Percentiles rank a stretch among this genome's conserved stretches.
These are phyloP conservation scores for Rosa chinensis DNA, from an alignment of 306 rosid genomes.

Conservation along the genomic window DNA sequence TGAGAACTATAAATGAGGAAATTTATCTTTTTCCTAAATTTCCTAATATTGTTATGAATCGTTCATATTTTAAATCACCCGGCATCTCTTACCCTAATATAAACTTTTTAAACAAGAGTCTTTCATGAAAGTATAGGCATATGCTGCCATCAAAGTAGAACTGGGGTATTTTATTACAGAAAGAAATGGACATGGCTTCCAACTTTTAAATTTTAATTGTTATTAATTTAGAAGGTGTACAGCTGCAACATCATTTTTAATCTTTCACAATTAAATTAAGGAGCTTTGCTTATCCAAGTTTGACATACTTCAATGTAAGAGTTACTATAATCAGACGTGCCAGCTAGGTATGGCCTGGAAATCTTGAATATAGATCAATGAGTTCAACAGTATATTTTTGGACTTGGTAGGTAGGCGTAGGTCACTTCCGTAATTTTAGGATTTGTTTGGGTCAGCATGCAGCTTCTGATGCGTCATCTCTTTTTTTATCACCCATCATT, in stretches of 20 bases:
- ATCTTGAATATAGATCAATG: background rate
- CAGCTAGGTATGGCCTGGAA: background rate
- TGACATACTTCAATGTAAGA: background rate
- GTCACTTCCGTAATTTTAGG: background rate
- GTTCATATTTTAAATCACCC: background rate
- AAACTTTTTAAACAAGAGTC: background rate
- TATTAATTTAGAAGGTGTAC: no score
- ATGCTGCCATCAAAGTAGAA: background rate
- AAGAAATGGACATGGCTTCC: no score
- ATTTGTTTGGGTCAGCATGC: slow-evolving; percentile 36
- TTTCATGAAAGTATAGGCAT: background rate
- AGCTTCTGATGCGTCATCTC: slow-evolving; percentile 39
- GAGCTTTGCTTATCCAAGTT: background rate
- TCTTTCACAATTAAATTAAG: no score
- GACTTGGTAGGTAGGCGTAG: slow-evolving; percentile 6
- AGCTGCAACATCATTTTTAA: background rate
- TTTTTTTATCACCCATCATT: slow-evolving; percentile 10
- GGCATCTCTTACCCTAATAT: background rate
- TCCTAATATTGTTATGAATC: background rate
- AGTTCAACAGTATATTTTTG: background rate
- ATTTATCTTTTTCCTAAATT: background rate
- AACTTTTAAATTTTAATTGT: no score
- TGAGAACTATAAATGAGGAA: no score
- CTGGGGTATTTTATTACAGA: background rate
- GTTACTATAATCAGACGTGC: background rate